Base-by-base conservation (phyloP, 2,329 filamentous ascomycete species). In the Raffaelea albimanens region DNA sequence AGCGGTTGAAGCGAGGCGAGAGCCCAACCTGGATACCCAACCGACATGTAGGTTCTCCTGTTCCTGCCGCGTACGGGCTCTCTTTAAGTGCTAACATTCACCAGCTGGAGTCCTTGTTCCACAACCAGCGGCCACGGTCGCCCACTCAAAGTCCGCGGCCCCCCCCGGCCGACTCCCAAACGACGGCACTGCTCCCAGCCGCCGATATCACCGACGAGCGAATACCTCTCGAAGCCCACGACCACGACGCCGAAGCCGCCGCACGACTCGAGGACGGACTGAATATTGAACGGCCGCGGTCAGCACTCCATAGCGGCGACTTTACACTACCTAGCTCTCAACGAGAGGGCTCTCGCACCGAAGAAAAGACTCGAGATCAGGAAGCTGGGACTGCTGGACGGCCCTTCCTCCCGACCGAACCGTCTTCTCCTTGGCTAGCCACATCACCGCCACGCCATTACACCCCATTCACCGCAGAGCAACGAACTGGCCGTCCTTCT, bases 261-360 rank as follows among this genome's bases (percentile, higher is more conserved):
- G 63, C 67, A 49, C 68, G 70, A 51, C 56, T 76, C 41, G 68
- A 69, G 50, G 71, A 78, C 49, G 76, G 80, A 5, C 60, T 78
- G 53, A 76, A 80, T 53, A 91, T 95, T 52, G 83, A 90, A 62
- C 78, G 90, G 45, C 91, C 91, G 42, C 75, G 86, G 47, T 97
- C 91, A 29, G 82, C 82, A 41, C 67, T 85, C 11, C 82, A 85
- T 55, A 80, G 76, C 51, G 82, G 82, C 4, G 76, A 84, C 58
- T 85, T 85, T 50, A 82, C 79, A 2, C 69, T 67, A 4, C 39
- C 25, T 13, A 29, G 13, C 13, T 29, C 25, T 7, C 7, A 29
- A 7, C 25, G 13, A 29, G n/a, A 39, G 18, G n/a, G 22, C 10
- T 13, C n/a, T 9, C 40, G 10, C 11, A 3, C 10, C 4, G 29